Conservation (phyloP, 2,329 filamentous ascomycete species). For the Myriosclerotinia scirpicola region DNA sequence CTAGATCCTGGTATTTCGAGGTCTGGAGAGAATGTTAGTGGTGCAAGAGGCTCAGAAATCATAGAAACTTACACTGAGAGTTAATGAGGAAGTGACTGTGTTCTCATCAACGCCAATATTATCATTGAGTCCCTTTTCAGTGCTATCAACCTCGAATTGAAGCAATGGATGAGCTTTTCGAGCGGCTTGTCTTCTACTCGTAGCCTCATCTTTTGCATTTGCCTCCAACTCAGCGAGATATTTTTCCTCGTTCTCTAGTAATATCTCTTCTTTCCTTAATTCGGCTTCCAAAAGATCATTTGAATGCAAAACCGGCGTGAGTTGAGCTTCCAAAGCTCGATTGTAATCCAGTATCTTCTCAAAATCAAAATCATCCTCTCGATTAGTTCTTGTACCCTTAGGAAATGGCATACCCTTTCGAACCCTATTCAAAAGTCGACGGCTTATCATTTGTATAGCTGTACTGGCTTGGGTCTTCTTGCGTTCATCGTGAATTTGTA, state of each 20-base stretch:
- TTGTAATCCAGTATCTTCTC: constrained; percentile 64
- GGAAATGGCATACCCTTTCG: constrained; percentile 66
- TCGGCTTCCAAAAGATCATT: constrained; percentile 61
- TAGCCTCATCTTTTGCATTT: constrained; percentile 56
- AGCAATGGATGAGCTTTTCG: constrained; percentile 40
- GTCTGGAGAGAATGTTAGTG: constrained; percentile 32
- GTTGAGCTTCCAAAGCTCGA: constrained; percentile 54
- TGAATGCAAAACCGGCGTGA: constrained; percentile 63
- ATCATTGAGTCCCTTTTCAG: constrained; percentile 27
- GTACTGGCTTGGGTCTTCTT: constrained; percentile 49
- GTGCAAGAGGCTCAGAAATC: neutral
- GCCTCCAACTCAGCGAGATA: constrained; percentile 52
- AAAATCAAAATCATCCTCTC: constrained; percentile 63
- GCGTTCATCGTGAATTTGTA: constrained; percentile 50
- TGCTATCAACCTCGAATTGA: constrained; percentile 27
- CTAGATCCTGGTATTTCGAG: constrained; percentile 36
- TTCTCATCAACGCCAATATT: constrained; percentile 28
- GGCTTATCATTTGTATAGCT: constrained; percentile 55
- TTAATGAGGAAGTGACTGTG: constrained; percentile 9
- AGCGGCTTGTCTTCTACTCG: constrained; percentile 49
- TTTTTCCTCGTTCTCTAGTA: constrained; percentile 57
- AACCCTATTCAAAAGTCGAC: constrained; percentile 58
- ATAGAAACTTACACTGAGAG: constrained; percentile 31
- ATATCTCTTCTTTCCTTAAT: constrained; percentile 55
- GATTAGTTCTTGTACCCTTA: constrained; percentile 50